Evolutionary conservation across 1,284 basidiomycete genomes (phyloP).

Genomic region (Phylloboletellus chloephorus): DNA sequence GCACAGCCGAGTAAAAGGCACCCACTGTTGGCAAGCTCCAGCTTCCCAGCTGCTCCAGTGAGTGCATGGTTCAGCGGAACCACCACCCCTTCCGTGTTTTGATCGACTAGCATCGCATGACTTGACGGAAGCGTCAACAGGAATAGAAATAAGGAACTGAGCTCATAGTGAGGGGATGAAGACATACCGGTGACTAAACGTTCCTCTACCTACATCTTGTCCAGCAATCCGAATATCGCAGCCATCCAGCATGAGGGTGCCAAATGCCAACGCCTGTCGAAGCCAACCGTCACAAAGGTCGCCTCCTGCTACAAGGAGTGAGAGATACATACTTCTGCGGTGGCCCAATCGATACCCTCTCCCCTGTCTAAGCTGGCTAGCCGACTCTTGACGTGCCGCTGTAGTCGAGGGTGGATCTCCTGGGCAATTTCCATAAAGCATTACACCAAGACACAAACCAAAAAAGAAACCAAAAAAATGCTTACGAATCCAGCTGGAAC

Average conservation of each 20-base stretch:
- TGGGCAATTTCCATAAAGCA: conserved; percentile 21
- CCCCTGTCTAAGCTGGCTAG: conserved; percentile 68
- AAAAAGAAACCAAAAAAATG: conserved; percentile 12
- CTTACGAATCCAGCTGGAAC: conserved; percentile 74
- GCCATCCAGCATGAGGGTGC: conserved; percentile 75
- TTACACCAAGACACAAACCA: neutral
- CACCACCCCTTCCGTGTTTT: conserved; percentile 69
- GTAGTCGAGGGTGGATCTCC: conserved; percentile 77
- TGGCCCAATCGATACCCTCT: conserved; percentile 78
- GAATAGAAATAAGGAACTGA: neutral
- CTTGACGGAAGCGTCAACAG: conserved; percentile 28
- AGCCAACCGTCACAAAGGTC: neutral
- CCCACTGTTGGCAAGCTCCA: conserved; percentile 84
- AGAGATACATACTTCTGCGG: conserved; percentile 62
- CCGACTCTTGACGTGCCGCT: conserved; percentile 74
- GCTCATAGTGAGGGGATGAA: neutral
- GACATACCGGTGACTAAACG: conserved; percentile 76
- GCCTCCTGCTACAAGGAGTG: neutral
- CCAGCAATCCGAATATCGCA: conserved; percentile 81
- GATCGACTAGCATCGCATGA: conserved; percentile 88
- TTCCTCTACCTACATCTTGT: conserved; percentile 86
- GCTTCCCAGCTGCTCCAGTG: conserved; percentile 51
- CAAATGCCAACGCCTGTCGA: conserved; percentile 73
- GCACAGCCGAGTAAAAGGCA: conserved; percentile 7
- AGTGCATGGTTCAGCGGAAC: conserved; percentile 73